Evolutionary conservation across 768 basidiomycete species (phyloP), one percentile per base, ranked within the genome.

Genomic region (Chalciporus piperatus): DNA sequence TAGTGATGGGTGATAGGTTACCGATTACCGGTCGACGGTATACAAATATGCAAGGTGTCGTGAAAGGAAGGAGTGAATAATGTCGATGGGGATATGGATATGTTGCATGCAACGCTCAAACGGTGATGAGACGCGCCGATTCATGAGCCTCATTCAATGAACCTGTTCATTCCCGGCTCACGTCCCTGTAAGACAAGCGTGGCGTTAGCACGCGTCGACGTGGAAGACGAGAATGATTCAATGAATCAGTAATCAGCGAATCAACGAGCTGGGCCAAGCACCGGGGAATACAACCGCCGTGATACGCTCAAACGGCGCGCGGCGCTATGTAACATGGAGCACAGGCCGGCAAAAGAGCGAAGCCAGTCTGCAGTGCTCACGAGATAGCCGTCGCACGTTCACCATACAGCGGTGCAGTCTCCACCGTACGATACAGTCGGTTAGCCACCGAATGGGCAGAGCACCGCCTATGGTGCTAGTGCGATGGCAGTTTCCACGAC

Each of bases 141-240:
- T 45, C 20, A n/a, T 16, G 3, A 38, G 6, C 8, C 19, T 16
- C 23, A 23, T 41, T 30, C n/a, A n/a, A n/a, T n/a, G 32, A 20
- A 19, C 6, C 14, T 12, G 28, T 17, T 66, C 50, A 71, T 8
- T 71, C 70, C 12, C 70, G 67, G 30, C 70, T 71, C 50, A 71
- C 64, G 41, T 71, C 70, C 54, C 70, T 71, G 47, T 5, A 42
- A 44, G 6, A 20, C 2, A n/a, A 13, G n/a, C 3, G n/a, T 38
- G 51, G 59, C 4, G 54, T 63, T 47, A 63, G 63, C 33, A 25
- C 32, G 43, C 39, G 22, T 33, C 48, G 33, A 41, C 47, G 23
- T 38, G 1, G 1, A 27, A 40, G 17, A 37, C 3, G 9, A n/a
- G 16, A n/a, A 37, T n/a, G n/a, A 37, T n/a, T 37, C 35, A 52